Evolutionary conservation across 106 monocot genomes (phyloP), one percentile per base, ranked within the genome.

Genomic region (Narthecium ossifragum): DNA sequence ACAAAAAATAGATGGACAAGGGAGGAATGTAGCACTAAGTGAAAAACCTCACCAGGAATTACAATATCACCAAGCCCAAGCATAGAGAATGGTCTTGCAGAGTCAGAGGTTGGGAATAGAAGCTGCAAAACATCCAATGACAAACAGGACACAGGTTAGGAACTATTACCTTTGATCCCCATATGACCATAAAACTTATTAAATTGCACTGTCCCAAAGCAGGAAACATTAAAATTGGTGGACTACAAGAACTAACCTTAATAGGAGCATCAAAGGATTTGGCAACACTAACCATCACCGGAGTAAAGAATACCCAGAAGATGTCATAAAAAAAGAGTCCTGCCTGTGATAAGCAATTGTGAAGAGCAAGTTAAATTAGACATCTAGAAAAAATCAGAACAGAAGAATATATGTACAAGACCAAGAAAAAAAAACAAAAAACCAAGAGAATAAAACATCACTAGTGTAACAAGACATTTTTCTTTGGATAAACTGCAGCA

Each of bases 1-100:
- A n/a, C n/a, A n/a, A n/a, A n/a, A n/a, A n/a, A n/a, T n/a, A n/a
- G n/a, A n/a, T n/a, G n/a, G n/a, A n/a, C n/a, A n/a, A n/a, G n/a
- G n/a, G n/a, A n/a, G n/a, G n/a, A n/a, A n/a, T n/a, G n/a, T n/a
- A n/a, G n/a, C n/a, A n/a, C n/a, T n/a, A n/a, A n/a, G n/a, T n/a
- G n/a, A 48, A 22, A 62, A 2, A 2, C 41, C 69, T 50, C 17
- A 90, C 94, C 96, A 57, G 96, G 96, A 51, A 96, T 90, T 15
- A 96, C 96, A 66, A 96, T 96, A 63, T 96, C 96, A 46, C 96
- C 96, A 68, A 96, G 96, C 12, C 96, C 96, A 71, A 96, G 90
- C 96, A 96, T 96, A 21, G 90, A 90, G 52, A 96, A 96, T 33
- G 84, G 96, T 26, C 86, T 80, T 57, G 78, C 71, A 60, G 76